These are phyloP conservation scores for Beta corolliflora DNA, from an alignment of 179 eudicot species.

Conservation along the genomic window DNA sequence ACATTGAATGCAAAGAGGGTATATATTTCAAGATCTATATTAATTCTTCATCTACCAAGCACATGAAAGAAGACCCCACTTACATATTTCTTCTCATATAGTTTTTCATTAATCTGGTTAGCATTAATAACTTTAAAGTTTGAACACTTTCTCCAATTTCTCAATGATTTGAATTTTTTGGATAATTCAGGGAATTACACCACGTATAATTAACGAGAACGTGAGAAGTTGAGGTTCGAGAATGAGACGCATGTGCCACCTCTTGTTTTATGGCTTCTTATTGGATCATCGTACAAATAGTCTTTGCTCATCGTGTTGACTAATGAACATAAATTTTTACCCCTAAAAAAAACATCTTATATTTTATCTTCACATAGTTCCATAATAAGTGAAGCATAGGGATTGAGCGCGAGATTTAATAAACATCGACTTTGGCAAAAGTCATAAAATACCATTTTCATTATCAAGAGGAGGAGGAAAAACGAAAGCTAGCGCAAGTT, in stretches of 20 bases:
- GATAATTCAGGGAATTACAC: not conserved
- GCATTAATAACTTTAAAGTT: not conserved
- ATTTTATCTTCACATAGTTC: no score
- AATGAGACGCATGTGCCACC: not conserved
- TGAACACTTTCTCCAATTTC: not conserved
- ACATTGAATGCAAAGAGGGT: conserved; percentile 21
- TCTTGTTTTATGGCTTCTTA: not conserved
- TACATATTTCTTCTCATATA: not conserved
- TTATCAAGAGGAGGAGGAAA: no score
- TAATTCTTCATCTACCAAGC: conserved; percentile 32
- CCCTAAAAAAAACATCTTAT: no score
- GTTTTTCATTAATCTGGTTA: not conserved
- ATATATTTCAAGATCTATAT: conserved; percentile 27
- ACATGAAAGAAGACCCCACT: conserved; percentile 38
- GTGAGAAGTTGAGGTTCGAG: not conserved
- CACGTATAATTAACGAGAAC: not conserved
- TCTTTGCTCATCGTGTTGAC: no score
- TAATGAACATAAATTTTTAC: no score
- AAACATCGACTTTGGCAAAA: no score
- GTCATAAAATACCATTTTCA: no score
- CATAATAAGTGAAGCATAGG: no score
- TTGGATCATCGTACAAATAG: no score
- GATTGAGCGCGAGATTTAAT: no score
- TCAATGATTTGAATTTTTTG: not conserved
- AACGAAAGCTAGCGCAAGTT: no score